These are phyloP conservation scores for Entrophospora sp. DNA, from an alignment of 192 early-diverging fungal species.

Conservation along the genomic window DNA sequence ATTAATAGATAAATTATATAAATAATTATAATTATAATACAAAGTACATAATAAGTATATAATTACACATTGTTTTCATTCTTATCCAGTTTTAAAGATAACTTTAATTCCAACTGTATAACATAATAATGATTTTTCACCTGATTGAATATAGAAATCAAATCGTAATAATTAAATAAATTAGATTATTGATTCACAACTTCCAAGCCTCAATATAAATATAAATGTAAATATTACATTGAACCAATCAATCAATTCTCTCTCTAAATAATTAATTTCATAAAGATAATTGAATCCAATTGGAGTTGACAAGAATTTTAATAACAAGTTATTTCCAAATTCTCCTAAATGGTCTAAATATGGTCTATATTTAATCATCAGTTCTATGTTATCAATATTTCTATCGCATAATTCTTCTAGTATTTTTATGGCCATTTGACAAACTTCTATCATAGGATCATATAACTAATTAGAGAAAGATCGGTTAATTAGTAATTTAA, in stretches of 20 bases:
- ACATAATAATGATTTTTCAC: conserved; percentile 60
- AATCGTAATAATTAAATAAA: conserved; percentile 27
- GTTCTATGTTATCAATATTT: conserved; percentile 54
- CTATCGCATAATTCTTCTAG: conserved; percentile 59
- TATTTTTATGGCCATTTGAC: conserved; percentile 52
- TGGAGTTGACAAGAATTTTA: conserved; percentile 58
- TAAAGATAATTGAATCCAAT: conserved; percentile 66
- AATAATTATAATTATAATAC: background rate
- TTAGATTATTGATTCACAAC: background rate
- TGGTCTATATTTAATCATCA: conserved; percentile 57
- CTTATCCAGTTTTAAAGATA: conserved; percentile 26
- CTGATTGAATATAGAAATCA: too few species aligned
- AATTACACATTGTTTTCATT: background rate
- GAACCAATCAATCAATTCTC: conserved; percentile 74
- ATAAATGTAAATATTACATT: conserved; percentile 48
- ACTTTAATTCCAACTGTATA: conserved; percentile 50
- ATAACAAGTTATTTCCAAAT: conserved; percentile 52
- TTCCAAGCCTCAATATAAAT: background rate
- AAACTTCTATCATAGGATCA: conserved; percentile 64
- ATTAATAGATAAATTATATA: too few species aligned
- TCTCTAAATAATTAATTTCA: conserved; percentile 58
- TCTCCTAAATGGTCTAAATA: conserved; percentile 63
- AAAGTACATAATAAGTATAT: background rate
- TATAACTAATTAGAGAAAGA: conserved; percentile 50
- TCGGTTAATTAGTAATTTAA: too few species aligned